phyloP scores from a whole-genome alignment of 2,329 filamentous ascomycete species.

The Fusarium sp. region DNA sequence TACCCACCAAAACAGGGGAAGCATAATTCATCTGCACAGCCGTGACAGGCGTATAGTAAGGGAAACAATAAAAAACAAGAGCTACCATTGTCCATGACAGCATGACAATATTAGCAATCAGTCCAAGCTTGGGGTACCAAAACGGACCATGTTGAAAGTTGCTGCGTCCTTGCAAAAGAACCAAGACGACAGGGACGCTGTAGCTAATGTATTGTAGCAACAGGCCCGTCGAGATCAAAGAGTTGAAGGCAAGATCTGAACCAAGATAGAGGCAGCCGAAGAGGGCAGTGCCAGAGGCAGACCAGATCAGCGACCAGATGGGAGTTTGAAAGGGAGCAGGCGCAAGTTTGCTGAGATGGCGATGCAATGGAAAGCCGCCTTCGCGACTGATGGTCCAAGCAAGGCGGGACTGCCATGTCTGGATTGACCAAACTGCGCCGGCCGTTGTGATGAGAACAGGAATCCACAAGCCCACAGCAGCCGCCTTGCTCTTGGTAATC shows the following conservation, averaged over 20 bases:
- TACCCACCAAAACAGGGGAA: background rate
- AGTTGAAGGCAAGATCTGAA: background rate
- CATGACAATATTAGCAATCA: background rate
- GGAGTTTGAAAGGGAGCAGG: background rate
- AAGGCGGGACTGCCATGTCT: conserved; percentile 3
- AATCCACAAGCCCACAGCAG: background rate
- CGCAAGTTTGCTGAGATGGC: background rate
- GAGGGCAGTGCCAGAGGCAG: background rate
- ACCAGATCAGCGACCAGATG: background rate
- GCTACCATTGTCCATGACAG: background rate
- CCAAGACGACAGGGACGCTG: background rate
- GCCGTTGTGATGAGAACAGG: background rate
- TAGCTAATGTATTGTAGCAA: background rate
- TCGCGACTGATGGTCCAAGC: background rate
- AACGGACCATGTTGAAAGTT: conserved; percentile 3
- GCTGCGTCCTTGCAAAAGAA: background rate
- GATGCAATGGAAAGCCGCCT: background rate
- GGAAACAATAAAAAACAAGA: conserved; percentile 3
- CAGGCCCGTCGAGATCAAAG: background rate
- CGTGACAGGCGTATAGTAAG: background rate
- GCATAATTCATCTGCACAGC: conserved; percentile 7
- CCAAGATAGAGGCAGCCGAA: conserved; percentile 1
- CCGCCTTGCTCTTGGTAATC: background rate
- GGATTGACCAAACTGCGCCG: conserved; percentile 5
- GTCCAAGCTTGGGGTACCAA: background rate